phyloP scores from a whole-genome alignment of 2,329 filamentous ascomycete genomes.

The Fusarium proliferatum region DNA sequence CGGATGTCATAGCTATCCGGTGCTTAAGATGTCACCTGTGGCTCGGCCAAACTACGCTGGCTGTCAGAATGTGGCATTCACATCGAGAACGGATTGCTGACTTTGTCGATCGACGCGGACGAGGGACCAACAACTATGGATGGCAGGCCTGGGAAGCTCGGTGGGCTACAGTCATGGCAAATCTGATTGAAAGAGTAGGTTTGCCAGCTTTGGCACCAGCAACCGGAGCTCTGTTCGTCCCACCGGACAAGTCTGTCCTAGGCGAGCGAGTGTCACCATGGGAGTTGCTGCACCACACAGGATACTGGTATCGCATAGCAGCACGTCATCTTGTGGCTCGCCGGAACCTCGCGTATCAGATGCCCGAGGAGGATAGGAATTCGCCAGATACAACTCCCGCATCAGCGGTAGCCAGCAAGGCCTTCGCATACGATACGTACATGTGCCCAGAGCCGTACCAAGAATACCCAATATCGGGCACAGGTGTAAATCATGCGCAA shows the following conservation, averaged over 20 bases:
- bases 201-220: constrained; percentile 62
- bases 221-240: constrained; percentile 60
- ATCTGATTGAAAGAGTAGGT: constrained; percentile 65
- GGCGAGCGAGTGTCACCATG: constrained; percentile 70
- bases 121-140: constrained; percentile 88
- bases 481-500: constrained; percentile 65
- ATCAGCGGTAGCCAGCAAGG: constrained; percentile 59
- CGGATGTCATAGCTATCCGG: constrained; percentile 83
- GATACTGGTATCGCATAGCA: constrained; percentile 74
- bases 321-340: constrained; percentile 67
- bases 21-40: constrained; percentile 85
- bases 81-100: constrained; percentile 81
- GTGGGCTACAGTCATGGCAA: constrained; percentile 72
- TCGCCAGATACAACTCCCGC: constrained; percentile 61
- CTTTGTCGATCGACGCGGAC: constrained; percentile 83
- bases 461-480: constrained; percentile 64
- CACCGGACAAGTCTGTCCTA: constrained; percentile 67
- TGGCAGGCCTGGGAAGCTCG: constrained; percentile 95
- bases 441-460: constrained; percentile 72
- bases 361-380: constrained; percentile 68
- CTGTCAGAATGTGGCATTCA: constrained; percentile 81
- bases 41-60: constrained; percentile 80
- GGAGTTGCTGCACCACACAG: constrained; percentile 73
- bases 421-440: constrained; percentile 72
- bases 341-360: constrained; percentile 63